Evolutionary conservation across 2,329 filamentous ascomycete species (phyloP), one percentile per base, ranked within the genome.

Genomic region (Akanthomyces uredinophilus): DNA sequence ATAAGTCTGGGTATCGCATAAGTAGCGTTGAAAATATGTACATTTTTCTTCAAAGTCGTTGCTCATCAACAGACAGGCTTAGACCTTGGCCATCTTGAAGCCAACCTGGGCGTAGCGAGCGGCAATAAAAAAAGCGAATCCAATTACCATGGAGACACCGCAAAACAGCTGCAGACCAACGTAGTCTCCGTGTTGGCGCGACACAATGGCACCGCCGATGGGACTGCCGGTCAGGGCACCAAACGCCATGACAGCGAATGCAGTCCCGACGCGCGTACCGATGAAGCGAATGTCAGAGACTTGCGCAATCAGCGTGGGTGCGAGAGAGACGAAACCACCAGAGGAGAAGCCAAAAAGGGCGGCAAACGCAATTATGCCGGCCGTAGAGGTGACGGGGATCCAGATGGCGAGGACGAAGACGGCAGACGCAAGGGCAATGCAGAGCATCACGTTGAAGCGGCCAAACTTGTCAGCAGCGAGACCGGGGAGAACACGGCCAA

Each of bases 201-300:
- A 70, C 8, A 88, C 76, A 29, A 89, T 78, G 13, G 84, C 85
- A 7, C 88, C 88, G 1, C 81, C 87, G 66, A 91, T 88, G 0
- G 89, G 89, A 51, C 81, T 85, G 1, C 88, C 87, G 0, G 85
- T 85, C 56, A 93, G 74, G 1, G 85, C 87, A 4, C 86, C 88
- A 37, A 92, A 75, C 1, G 84, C 81, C 61, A 86, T 78, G 52
- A 87, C 71, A 18, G 84, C 81, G 70, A 89, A 90, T 29, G 85
- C 79, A 0, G 83, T 81, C 0, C 90, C 90, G 2, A 82, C 86
- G 6, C 89, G 79, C 1, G 87, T 82, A 16, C 90, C 90, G 39
- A 92, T 87, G 70, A 90, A 81, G 22, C 83, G 78, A 43, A 91
- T 82, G 51, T 90, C 87, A 1, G 84, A 87, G 64, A 92, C 88